Conservation (phyloP, 768 basidiomycete genomes). For the Boletus pseudo-olivaceus region DNA sequence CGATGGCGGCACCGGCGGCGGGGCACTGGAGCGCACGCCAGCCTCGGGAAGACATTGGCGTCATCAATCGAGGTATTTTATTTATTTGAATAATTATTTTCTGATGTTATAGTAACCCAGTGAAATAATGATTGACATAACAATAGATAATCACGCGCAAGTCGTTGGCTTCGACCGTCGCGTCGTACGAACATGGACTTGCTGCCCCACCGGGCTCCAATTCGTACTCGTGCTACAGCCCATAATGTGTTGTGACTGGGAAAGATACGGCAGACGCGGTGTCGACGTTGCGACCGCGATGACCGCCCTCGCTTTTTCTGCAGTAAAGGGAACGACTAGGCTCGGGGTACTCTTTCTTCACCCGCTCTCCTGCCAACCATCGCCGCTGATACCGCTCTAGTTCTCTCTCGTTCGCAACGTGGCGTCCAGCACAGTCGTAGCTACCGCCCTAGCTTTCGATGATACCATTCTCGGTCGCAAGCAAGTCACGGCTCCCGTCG, state of each 20-base stretch:
- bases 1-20: background rate
- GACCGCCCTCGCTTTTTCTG: constrained; percentile 62
- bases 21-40: constrained; percentile 16
- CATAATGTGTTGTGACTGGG: constrained; percentile 36
- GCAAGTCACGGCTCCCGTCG: constrained; percentile 52
- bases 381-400: constrained; percentile 34
- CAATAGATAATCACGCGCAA: constrained; percentile 20
- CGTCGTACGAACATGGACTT: constrained; percentile 17
- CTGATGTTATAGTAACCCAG: background rate
- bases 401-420: constrained; percentile 67
- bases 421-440: constrained; percentile 52
- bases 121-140: background rate
- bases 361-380: constrained; percentile 2
- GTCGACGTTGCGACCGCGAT: constrained; percentile 65
- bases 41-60: constrained; percentile 18
- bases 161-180: background rate
- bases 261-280: constrained; percentile 48
- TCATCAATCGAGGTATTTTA: background rate
- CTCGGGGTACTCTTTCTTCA: constrained; percentile 54
- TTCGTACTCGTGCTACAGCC: background rate
- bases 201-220: constrained; percentile 8
- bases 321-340: constrained; percentile 63
- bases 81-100: background rate
- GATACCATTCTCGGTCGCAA: constrained; percentile 62
- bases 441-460: constrained; percentile 61